Conservation (phyloP, 1,139 yeast genomes). For the Hyphopichia wangnamkhiaoensis region DNA sequence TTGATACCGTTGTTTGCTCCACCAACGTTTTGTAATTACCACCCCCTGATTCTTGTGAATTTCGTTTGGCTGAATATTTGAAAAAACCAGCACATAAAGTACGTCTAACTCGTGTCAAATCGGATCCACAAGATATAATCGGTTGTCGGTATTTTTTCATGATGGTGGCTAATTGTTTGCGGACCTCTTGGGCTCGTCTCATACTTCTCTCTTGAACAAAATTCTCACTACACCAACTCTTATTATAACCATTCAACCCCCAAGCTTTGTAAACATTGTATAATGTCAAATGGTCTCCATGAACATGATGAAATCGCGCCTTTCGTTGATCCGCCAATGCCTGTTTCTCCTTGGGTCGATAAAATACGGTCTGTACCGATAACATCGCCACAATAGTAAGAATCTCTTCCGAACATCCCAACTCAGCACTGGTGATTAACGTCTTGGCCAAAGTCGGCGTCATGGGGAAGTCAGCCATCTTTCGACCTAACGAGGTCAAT, state of each 20-base stretch:
- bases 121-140: conserved; percentile 60
- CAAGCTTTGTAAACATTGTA: conserved; percentile 81
- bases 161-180: conserved; percentile 66
- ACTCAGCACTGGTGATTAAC: conserved; percentile 70
- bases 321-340: conserved; percentile 74
- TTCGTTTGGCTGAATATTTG: conserved; percentile 79
- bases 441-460: conserved; percentile 90
- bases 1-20: conserved; percentile 74
- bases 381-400: conserved; percentile 88
- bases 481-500: conserved; percentile 71
- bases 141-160: conserved; percentile 57
- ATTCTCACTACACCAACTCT: conserved; percentile 80
- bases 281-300: conserved; percentile 86
- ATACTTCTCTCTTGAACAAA: conserved; percentile 80
- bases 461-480: conserved; percentile 95
- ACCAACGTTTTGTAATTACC: conserved; percentile 68
- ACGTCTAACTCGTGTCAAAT: conserved; percentile 62
- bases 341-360: conserved; percentile 80
- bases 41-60: conserved; percentile 58
- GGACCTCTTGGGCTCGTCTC: conserved; percentile 76
- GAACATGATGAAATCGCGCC: conserved; percentile 70
- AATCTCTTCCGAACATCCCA: conserved; percentile 80
- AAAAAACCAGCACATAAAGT: conserved; percentile 88
- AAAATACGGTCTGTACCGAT: conserved; percentile 82
- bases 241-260: conserved; percentile 61